These are phyloP conservation scores for Pyrenula aspistea DNA, from an alignment of 495 filamentous ascomycete species.

Conservation along the genomic window DNA sequence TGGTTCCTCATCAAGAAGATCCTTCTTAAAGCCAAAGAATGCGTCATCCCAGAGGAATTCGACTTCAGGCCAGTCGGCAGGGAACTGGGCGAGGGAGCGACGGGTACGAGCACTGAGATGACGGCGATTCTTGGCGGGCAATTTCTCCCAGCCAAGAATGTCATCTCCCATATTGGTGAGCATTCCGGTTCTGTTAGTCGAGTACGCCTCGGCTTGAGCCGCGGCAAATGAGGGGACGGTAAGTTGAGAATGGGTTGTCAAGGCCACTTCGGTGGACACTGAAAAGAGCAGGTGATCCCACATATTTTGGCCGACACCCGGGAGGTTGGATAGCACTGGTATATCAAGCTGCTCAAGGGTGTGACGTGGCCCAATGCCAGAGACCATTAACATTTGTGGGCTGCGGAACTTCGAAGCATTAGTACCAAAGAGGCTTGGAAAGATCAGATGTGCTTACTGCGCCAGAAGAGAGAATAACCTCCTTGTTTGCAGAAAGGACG, in stretches of 20 bases:
- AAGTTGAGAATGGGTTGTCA: constrained; percentile 10
- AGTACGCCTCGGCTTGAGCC: constrained; percentile 4
- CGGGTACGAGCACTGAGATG: constrained; percentile 12
- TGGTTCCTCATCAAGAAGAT: constrained; percentile 9
- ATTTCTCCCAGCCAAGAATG: constrained; percentile 36
- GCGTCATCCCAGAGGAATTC: constrained; percentile 28
- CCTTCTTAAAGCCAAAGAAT: constrained; percentile 8
- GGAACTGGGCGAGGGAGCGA: constrained; percentile 20
- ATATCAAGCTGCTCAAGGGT: constrained; percentile 25
- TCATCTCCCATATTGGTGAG: constrained; percentile 25
- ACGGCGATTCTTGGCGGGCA: constrained; percentile 20
- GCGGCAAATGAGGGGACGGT: constrained; percentile 1
- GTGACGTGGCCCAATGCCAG: constrained; percentile 31
- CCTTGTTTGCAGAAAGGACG: constrained; percentile 30
- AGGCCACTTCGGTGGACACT: constrained; percentile 13
- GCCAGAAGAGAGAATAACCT: constrained; percentile 47
- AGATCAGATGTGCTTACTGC: too few species aligned
- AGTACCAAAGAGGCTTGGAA: neutral
- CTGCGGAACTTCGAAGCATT: constrained; percentile 23
- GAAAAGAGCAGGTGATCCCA: constrained; percentile 26
- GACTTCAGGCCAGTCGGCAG: constrained; percentile 47
- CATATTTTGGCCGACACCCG: constrained; percentile 38
- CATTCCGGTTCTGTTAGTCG: constrained; percentile 13
- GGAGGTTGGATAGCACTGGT: constrained; percentile 24
- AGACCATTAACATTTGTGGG: constrained; percentile 42